A percentile compares a stretch with the other conserved stretches of the same genome.
Conservation (phyloP, 345 rosid species). For the Pseudoturritis turrita region DNA sequence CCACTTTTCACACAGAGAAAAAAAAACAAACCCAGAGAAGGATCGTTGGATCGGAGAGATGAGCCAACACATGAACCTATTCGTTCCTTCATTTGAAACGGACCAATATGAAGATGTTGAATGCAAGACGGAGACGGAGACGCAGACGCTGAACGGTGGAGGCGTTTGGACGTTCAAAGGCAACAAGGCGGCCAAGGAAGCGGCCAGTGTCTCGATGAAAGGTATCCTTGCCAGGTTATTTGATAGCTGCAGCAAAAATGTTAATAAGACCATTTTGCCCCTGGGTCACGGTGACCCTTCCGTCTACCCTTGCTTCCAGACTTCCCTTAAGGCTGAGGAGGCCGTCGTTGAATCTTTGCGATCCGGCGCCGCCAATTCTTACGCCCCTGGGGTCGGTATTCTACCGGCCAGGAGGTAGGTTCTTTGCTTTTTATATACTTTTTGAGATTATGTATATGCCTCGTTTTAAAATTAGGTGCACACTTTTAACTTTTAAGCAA, state of each 20-base stretch:
- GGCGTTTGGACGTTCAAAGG: slow-evolving; percentile 30
- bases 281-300: slow-evolving; percentile 69
- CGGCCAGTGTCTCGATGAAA: slow-evolving; percentile 32
- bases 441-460: background rate
- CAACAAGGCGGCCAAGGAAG: slow-evolving; percentile 19
- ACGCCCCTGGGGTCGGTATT: slow-evolving; percentile 40
- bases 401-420: slow-evolving; percentile 52
- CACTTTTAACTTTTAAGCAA: background rate
- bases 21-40: background rate
- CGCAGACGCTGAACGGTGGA: background rate
- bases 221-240: slow-evolving; percentile 26
- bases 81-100: slow-evolving; percentile 7
- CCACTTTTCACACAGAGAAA: background rate
- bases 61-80: slow-evolving; percentile 16
- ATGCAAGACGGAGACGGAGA: background rate
- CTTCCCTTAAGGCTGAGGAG: slow-evolving; percentile 42
- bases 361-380: slow-evolving; percentile 46
- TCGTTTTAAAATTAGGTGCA: background rate
- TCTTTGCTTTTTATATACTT: no score
- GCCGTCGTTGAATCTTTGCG: slow-evolving; percentile 46
- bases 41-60: background rate
- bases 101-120: background rate
- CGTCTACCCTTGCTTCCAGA: slow-evolving; percentile 43
- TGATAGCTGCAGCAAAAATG: slow-evolving; percentile 32
- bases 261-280: slow-evolving; percentile 33